Evolutionary conservation across 2,329 filamentous ascomycete genomes (phyloP).

Genomic region (Phaeosphaeria sp.): DNA sequence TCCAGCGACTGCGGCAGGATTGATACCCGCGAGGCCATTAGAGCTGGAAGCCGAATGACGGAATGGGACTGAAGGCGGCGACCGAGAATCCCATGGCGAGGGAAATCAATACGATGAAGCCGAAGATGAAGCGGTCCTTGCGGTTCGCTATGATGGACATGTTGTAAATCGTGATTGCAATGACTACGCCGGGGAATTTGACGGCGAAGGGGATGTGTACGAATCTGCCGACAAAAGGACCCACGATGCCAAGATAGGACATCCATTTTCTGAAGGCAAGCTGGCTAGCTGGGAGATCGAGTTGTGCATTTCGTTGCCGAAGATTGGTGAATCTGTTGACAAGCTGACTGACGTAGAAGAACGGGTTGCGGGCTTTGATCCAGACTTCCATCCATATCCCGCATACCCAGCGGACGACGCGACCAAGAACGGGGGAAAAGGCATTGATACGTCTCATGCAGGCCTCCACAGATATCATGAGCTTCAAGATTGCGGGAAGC

Average conservation of each 20-base stretch:
- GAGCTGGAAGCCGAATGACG: not conserved
- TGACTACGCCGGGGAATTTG: not conserved
- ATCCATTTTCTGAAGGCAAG: too few relatives aligned
- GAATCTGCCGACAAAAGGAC: not conserved
- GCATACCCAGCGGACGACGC: not conserved
- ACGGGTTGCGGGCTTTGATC: not conserved
- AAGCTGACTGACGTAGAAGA: not conserved
- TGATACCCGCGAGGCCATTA: not conserved
- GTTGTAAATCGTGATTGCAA: not conserved
- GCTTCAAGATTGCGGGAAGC: too few relatives aligned
- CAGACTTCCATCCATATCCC: not conserved
- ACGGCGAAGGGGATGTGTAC: not conserved
- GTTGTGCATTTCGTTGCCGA: not conserved
- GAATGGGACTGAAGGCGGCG: not conserved
- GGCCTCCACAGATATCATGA: too few relatives aligned
- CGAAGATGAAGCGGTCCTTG: not conserved
- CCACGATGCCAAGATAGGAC: not conserved
- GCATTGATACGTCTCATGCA: too few relatives aligned
- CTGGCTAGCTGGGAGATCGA: not conserved
- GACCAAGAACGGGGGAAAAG: too few relatives aligned
- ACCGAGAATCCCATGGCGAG: not conserved
- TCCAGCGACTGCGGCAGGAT: too few relatives aligned
- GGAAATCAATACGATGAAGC: not conserved
- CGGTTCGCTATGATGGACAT: not conserved
- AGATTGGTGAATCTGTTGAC: not conserved